phyloP scores from a whole-genome alignment of 2,329 filamentous ascomycete genomes.

The Verticillium nubilum region DNA sequence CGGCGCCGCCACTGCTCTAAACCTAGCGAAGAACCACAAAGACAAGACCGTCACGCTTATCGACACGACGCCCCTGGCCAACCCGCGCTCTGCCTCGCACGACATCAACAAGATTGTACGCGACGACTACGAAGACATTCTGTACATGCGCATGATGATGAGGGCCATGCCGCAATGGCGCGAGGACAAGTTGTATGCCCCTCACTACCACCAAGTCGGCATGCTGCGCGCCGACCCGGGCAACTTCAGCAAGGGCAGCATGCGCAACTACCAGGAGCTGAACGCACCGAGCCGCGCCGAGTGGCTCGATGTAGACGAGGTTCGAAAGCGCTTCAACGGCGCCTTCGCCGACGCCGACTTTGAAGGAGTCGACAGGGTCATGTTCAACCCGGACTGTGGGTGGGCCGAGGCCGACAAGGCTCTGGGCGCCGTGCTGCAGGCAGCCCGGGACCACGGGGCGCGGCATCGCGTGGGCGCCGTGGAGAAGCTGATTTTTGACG shows the following conservation, averaged over 20 bases:
- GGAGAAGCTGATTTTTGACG: conserved; percentile 38
- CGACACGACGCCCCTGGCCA: conserved; percentile 28
- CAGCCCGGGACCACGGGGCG: conserved; percentile 46
- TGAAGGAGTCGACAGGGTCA: conserved; percentile 46
- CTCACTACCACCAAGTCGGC: conserved; percentile 52
- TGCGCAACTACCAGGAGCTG: conserved; percentile 28
- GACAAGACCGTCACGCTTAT: conserved; percentile 26
- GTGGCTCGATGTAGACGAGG: conserved; percentile 42
- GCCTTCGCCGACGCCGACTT: conserved; percentile 54
- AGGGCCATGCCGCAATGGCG: conserved; percentile 35
- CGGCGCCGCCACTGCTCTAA: conserved; percentile 35
- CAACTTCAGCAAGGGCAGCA: conserved; percentile 38
- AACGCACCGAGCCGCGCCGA: conserved; percentile 33
- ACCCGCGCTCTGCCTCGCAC: conserved; percentile 38
- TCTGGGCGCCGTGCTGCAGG: conserved; percentile 47
- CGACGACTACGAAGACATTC: conserved; percentile 32
- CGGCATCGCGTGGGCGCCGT: conserved; percentile 49
- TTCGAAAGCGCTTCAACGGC: conserved; percentile 48
- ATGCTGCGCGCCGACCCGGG: conserved; percentile 38
- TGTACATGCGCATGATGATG: conserved; percentile 33
- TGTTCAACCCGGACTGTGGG: conserved; percentile 53
- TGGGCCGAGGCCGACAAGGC: conserved; percentile 55
- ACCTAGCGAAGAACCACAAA: conserved; percentile 20
- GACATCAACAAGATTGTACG: conserved; percentile 39
- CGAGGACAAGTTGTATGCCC: conserved; percentile 41